These are phyloP conservation scores for Bruguiera parviflora DNA, from an alignment of 345 rosid genomes.

Conservation along the genomic window DNA sequence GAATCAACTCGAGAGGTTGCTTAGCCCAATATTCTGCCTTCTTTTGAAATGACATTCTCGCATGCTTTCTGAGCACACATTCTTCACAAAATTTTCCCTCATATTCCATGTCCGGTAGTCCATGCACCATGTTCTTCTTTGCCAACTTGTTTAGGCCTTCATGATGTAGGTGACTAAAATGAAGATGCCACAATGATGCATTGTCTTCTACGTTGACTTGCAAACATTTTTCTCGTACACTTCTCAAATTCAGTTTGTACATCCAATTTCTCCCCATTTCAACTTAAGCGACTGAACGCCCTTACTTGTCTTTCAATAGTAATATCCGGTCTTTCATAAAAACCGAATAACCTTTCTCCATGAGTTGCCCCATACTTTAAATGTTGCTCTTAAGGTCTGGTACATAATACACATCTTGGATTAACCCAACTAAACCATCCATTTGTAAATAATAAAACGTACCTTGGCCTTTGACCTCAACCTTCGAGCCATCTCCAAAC, in stretches of 20 bases:
- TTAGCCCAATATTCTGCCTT: neutral
- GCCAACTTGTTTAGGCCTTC: neutral
- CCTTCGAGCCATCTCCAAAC: no score
- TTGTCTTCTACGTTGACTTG: constrained; percentile 4
- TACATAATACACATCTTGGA: no score
- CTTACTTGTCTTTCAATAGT: constrained; percentile 2
- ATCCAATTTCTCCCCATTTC: constrained; percentile 10
- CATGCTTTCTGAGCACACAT: constrained; percentile 1
- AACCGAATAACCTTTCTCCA: neutral
- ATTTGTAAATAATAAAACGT: no score
- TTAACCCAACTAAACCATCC: no score
- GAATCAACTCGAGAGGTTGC: neutral
- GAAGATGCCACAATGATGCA: neutral
- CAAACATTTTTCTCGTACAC: constrained; percentile 9
- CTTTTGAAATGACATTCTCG: constrained; percentile 1
- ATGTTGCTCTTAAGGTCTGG: no score
- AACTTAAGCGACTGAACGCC: neutral
- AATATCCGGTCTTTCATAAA: neutral
- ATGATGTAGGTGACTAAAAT: neutral
- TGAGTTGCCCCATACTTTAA: no score
- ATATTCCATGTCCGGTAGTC: neutral
- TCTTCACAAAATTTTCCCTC: neutral
- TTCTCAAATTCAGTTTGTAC: constrained; percentile 15
- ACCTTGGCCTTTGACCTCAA: no score
- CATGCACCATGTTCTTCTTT: neutral